phyloP scores from a whole-genome alignment of 2,329 filamentous ascomycete species.

The Colletotrichum camelliae region DNA sequence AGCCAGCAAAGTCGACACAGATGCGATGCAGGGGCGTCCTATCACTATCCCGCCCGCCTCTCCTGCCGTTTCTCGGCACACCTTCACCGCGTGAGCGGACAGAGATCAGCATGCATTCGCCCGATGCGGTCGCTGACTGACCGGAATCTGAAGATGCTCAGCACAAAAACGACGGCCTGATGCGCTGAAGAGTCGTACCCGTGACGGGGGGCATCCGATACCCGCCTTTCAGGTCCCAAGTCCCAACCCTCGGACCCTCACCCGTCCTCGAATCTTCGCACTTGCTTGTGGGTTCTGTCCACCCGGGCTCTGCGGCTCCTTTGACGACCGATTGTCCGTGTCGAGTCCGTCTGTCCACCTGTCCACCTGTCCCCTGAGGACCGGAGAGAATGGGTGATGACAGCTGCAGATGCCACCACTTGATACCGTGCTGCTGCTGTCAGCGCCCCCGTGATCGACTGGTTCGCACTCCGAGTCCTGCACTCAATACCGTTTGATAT shows the following conservation, averaged over 20 bases:
- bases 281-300: not conserved
- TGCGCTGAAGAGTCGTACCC: not conserved
- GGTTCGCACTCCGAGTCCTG: not conserved
- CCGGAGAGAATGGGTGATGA: not conserved
- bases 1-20: not conserved
- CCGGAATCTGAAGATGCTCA: not conserved
- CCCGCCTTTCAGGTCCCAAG: not conserved
- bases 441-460: not conserved
- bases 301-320: not conserved
- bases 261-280: not conserved
- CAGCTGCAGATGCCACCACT: not conserved
- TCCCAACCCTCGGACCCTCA: constrained; percentile 13
- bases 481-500: not conserved
- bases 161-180: not conserved
- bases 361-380: not conserved
- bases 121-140: not conserved
- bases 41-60: not conserved
- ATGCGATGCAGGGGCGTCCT: constrained; percentile 1
- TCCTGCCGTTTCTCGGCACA: constrained; percentile 5
- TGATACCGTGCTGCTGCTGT: not conserved
- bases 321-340: not conserved
- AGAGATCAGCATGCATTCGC: constrained; percentile 1
- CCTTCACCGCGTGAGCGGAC: not conserved
- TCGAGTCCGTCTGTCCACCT: not conserved
- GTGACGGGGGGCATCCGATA: not conserved